phyloP scores from a whole-genome alignment of 345 rosid genomes.

The Linum lewisii region DNA sequence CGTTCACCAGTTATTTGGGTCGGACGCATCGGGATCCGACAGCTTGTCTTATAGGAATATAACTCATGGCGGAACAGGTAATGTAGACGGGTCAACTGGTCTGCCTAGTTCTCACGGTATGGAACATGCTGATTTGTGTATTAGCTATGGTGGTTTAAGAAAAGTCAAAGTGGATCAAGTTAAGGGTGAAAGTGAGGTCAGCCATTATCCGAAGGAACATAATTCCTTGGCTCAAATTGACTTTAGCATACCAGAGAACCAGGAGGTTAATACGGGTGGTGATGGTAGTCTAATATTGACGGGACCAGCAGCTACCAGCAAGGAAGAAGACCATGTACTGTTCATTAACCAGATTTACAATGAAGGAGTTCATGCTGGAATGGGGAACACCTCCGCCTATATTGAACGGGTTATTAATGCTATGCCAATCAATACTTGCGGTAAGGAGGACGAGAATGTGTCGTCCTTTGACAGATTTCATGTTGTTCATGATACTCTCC shows the following conservation, averaged over 20 bases:
- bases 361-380: constrained; percentile 22
- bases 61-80: constrained; percentile 32
- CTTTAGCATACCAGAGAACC: constrained; percentile 28
- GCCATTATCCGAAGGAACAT: constrained; percentile 34
- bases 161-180: constrained; percentile 58
- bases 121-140: constrained; percentile 48
- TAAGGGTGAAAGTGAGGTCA: constrained; percentile 35
- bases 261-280: constrained; percentile 29
- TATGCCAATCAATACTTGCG: constrained; percentile 25
- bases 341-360: constrained; percentile 36
- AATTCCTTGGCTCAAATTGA: constrained; percentile 26
- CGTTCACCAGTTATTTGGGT: constrained; percentile 49
- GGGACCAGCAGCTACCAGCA: constrained; percentile 28
- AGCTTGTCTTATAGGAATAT: constrained; percentile 40
- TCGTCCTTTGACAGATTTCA: constrained; percentile 55
- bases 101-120: constrained; percentile 48
- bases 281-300: constrained; percentile 36
- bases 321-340: constrained; percentile 32
- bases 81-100: constrained; percentile 37
- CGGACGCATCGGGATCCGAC: constrained; percentile 50
- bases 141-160: constrained; percentile 44
- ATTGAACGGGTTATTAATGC: constrained; percentile 25
- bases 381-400: constrained; percentile 20
- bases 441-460: constrained; percentile 43
- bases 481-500: constrained; percentile 39